Evolutionary conservation across 176 grass and related monocot species (phyloP).

Genomic region (Elaeis guineensis): DNA sequence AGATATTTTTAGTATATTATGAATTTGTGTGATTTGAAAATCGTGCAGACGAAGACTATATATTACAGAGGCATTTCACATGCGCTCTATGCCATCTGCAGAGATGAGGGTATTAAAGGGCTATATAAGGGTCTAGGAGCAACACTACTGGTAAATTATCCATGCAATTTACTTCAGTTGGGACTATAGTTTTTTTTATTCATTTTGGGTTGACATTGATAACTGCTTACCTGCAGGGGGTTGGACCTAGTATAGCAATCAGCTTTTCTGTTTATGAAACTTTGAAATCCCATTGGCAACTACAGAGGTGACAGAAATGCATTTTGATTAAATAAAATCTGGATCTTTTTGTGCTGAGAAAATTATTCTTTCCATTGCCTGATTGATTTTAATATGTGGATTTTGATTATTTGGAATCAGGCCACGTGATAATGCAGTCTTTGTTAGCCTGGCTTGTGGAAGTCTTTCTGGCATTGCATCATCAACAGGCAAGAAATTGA

Average conservation of each 20-base stretch:
- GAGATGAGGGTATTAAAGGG: conserved; percentile 81
- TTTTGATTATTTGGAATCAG: conserved; percentile 34
- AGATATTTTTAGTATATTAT: too few species aligned
- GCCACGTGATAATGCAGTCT: conserved; percentile 56
- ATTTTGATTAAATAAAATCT: too few species aligned
- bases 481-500: conserved; percentile 56
- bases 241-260: conserved; percentile 92
- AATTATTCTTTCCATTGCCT: background rate
- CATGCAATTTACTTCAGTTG: conserved; percentile 5
- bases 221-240: conserved; percentile 36
- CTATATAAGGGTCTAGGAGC: conserved; percentile 96
- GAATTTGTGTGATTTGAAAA: conserved; percentile 3
- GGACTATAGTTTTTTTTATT: background rate
- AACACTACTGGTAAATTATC: conserved; percentile 58
- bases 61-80: conserved; percentile 97
- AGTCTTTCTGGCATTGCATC: conserved; percentile 92
- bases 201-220: conserved; percentile 8
- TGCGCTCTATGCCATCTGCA: conserved; percentile 69
- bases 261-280: conserved; percentile 95
- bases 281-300: conserved; percentile 71
- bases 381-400: conserved; percentile 9
- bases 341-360: background rate
- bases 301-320: conserved; percentile 39
- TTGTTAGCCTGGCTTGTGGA: conserved; percentile 83
- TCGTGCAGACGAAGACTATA: conserved; percentile 70